Base-by-base conservation (phyloP, 768 basidiomycete species). In the Agaricus sinodeliciosus region DNA sequence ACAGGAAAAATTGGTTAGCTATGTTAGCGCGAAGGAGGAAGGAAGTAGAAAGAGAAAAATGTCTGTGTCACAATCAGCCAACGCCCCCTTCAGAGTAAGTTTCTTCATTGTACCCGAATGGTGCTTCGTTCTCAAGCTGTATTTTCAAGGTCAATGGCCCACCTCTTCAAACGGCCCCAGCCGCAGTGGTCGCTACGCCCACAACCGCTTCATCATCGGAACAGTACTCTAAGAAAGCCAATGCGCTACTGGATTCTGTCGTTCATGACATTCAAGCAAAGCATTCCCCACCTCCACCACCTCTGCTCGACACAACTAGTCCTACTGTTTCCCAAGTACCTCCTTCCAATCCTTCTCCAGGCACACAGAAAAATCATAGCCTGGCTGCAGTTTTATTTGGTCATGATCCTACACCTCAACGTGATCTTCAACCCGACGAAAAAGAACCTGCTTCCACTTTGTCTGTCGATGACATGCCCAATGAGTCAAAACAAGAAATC, bases 61-160 rank as follows among this genome's bases (percentile, higher is more conserved):
- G 9, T 90, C 88, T 1, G 88, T 85, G 12, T 88, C 89, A n/a
- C 87, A 90, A 66, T 87, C 87, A 9, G 85, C 81, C 60, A 85
- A 88, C 61, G 84, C 67, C 42, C 76, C 71, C 49, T 79, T 77
- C n/a, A 73, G 77, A 39, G 82, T 74, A 48, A 63, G 67, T 59
- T 60, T 60, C 46, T 7, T 48, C 52, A 16, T 37, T 42, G 28
- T 8, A 15, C 40, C 43, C 43, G 31, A 36, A 54, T 25, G 48
- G 49, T 35, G 46, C 54, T 47, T 50, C 54, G 55, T 48, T 57
- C 40, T 49, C 42, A 18, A 28, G 45, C 3, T 31, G 28, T 52
- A 37, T 56, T 55, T 44, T 51, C 4, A 58, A 88, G 87, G 72
- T 80, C 44, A 73, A 74, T 31, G 87, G 83, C 61, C 80, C 84